Conservation (phyloP, 2,329 filamentous ascomycete genomes). For the Alternaria sp. region DNA sequence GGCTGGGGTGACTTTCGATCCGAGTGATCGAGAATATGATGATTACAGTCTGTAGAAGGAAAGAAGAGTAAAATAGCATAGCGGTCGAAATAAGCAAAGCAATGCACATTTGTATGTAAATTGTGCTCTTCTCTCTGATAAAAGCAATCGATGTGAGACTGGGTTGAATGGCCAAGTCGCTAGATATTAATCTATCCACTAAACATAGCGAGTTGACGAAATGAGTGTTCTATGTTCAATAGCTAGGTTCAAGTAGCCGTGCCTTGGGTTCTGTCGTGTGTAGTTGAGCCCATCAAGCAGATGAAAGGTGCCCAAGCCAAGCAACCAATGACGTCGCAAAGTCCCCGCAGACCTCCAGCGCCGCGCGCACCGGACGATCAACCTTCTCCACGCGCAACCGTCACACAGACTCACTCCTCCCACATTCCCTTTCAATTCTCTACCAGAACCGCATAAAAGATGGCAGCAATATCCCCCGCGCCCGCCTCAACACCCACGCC, state of each 20-base stretch:
- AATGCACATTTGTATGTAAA: background rate
- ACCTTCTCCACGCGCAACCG: background rate
- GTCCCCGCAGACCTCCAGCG: conserved; percentile 21
- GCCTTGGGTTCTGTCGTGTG: background rate
- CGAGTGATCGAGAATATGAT: background rate
- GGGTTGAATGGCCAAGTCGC: background rate
- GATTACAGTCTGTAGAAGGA: background rate
- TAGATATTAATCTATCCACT: background rate
- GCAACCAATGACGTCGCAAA: conserved; percentile 26
- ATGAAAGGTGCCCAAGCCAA: background rate
- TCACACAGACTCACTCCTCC: background rate
- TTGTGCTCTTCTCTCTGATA: background rate
- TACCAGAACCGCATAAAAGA: background rate
- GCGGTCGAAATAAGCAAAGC: background rate
- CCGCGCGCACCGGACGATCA: background rate
- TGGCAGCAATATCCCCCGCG: conserved; percentile 19
- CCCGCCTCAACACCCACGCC: conserved; percentile 13
- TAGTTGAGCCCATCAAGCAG: background rate
- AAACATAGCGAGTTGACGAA: background rate
- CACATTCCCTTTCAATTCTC: background rate
- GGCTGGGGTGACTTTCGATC: background rate
- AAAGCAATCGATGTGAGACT: background rate
- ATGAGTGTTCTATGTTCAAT: background rate
- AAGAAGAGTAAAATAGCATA: background rate
- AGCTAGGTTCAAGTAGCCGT: background rate